Conservation (phyloP, 2,329 filamentous ascomycete species). For the Penicillium sp. region DNA sequence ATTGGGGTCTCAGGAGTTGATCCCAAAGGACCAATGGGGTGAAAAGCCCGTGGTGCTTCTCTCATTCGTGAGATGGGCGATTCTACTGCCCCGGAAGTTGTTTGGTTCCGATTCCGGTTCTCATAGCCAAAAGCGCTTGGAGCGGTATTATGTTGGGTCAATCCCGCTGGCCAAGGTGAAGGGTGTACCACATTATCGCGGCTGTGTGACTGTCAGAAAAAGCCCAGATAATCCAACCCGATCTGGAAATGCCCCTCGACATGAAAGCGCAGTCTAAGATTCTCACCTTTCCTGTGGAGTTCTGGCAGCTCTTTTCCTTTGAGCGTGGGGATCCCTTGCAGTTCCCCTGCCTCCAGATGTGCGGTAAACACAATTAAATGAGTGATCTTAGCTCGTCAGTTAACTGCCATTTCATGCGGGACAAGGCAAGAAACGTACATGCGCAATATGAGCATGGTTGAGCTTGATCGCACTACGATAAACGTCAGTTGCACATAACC, state of each 20-base stretch:
- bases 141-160: not conserved
- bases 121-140: not conserved
- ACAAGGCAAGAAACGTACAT: not conserved
- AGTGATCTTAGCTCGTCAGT: not conserved
- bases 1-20: not conserved
- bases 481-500: not conserved
- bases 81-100: not conserved
- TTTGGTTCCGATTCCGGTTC: not conserved
- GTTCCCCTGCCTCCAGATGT: not conserved
- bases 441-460: slow-evolving; percentile 1
- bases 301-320: not conserved
- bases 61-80: not conserved
- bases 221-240: not conserved
- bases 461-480: not conserved
- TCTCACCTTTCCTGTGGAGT: not conserved
- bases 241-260: not conserved
- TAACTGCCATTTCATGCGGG: not conserved
- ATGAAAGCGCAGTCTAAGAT: not conserved
- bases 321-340: slow-evolving; percentile 5
- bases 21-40: not conserved
- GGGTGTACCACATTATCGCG: not conserved
- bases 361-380: not conserved
- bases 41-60: not conserved
- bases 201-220: not conserved
- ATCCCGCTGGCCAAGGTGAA: not conserved